Base-by-base conservation (phyloP, 331 rosid genomes). In the Malus hybrid region DNA sequence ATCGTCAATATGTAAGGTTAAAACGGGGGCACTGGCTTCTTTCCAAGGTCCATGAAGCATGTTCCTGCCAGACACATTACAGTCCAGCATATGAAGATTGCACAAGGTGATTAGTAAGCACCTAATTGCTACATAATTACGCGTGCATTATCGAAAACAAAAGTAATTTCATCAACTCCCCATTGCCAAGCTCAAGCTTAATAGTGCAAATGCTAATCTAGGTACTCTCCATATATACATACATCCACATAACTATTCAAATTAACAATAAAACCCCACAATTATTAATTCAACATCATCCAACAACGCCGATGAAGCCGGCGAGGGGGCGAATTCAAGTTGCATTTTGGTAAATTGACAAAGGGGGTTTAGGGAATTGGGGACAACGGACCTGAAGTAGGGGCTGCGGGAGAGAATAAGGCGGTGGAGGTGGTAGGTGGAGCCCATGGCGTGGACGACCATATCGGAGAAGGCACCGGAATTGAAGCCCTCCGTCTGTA, bases 1-100 rank as follows among this genome's bases (percentile, higher is more conserved):
- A 82, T 94, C 99, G 75, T 94, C 99, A 16, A 90, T 91, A 64
- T 66, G 92, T 71, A 95, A 83, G 76, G 88, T 85, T 71, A 95
- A 84, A 74, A 83, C 56, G 24, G 96, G 93, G 80, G 97, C 95
- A 86, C 75, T 64, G 57, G 99, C 97, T 88, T 95, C 99, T 89
- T 92, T 92, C 99, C 99, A 95, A 60, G 97, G 99, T 70, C 99
- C 99, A 39, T 92, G 99, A 83, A 95, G 97, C 99, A 95, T 95
- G 81, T 95, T 95, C 89, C 98, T 93, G 22, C 79, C 69, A 78
- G 70, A 22, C 64, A 52, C 79, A 36, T 39, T 57, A 68, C 6
- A 82, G 18, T 71, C 72, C 34, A 75, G 29, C 28, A 3, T 11
- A 56, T 42, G 70, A 62, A 72, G 60, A 54, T 48, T 67, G 36